Conservation (phyloP, 2,329 filamentous ascomycete genomes). For the Coniochaeta prunicola region DNA sequence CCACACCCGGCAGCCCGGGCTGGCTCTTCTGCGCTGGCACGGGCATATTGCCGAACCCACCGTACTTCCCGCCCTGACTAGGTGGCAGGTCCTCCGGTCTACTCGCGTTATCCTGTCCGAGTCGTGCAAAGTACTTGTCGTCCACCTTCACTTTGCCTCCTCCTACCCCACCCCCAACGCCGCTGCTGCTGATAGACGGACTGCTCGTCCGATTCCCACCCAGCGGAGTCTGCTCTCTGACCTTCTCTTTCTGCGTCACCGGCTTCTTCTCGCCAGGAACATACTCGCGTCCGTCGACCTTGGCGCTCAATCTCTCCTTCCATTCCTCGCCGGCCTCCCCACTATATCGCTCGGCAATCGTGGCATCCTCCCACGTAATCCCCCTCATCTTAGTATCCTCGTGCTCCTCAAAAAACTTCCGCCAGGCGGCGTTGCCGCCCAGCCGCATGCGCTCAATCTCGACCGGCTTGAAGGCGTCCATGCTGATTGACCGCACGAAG, state of each 20-base stretch:
- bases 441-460: constrained; percentile 92
- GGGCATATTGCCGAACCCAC: constrained; percentile 78
- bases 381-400: constrained; percentile 59
- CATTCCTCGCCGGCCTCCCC: constrained; percentile 89
- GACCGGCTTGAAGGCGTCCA: constrained; percentile 93
- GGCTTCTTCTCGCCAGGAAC: constrained; percentile 61
- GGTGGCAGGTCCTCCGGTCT: constrained; percentile 71
- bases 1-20: constrained; percentile 55
- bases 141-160: constrained; percentile 54
- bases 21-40: constrained; percentile 38
- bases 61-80: constrained; percentile 86
- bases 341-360: constrained; percentile 84
- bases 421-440: constrained; percentile 85
- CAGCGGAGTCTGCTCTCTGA: constrained; percentile 25
- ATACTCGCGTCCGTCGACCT: constrained; percentile 83
- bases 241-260: constrained; percentile 17
- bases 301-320: constrained; percentile 82
- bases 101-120: constrained; percentile 76
- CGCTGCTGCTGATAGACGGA: constrained; percentile 10
- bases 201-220: constrained; percentile 19
- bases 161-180: neutral
- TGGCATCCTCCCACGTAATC: constrained; percentile 74
- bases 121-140: constrained; percentile 82
- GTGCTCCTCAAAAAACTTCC: constrained; percentile 75
- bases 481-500: constrained; percentile 94